Base-by-base conservation (phyloP, 164 flowering plant genomes). In the Vitis amurensis region DNA sequence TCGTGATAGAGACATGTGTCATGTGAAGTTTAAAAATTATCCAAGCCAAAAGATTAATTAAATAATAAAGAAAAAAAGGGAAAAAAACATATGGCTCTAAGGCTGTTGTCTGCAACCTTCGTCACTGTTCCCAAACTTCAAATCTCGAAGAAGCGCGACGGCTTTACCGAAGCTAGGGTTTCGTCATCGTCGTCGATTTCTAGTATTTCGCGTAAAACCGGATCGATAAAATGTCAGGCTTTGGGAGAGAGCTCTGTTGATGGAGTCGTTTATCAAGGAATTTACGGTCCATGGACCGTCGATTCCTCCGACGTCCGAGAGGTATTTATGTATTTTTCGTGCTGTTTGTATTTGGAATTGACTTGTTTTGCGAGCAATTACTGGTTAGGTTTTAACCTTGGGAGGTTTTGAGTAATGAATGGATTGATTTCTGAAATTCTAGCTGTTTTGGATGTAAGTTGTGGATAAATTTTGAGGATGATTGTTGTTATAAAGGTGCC, bases 221-320 rank as follows among this genome's bases (percentile, higher is more conserved):
- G 61, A 55, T 12, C 56, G n/a, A 13, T 78, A 1, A 69, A 48
- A 76, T 66, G 91, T 73, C 75, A 81, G 70, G 92, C 94, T 50
- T 67, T 73, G 12, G 82, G 87, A 29, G 86, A 84, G 16, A 72
- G 76, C 76, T 78, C 87, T 12, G 71, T 63, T 2, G 81, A 66
- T 58, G 75, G 9, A 50, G 72, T 80, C 4, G 88, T 89, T 31
- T 92, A 91, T 74, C 83, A 86, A 65, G 99, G 99, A 27, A 73
- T 77, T 11, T 94, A 89, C 49, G 97, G 99, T 31, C 91, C 97
- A 30, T 94, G 99, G 99, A 78, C 84, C 12, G 88, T 94, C 55
- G 92, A 91, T 19, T n/a, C 85, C 15, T 69, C 90, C 44, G 99
- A 94, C 71, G 88, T 92, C 59, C 91, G 85, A 2, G 97, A 94